These are phyloP conservation scores for Bocquillonia castaneifolia DNA, from an alignment of 441 rosid genomes.

Conservation along the genomic window DNA sequence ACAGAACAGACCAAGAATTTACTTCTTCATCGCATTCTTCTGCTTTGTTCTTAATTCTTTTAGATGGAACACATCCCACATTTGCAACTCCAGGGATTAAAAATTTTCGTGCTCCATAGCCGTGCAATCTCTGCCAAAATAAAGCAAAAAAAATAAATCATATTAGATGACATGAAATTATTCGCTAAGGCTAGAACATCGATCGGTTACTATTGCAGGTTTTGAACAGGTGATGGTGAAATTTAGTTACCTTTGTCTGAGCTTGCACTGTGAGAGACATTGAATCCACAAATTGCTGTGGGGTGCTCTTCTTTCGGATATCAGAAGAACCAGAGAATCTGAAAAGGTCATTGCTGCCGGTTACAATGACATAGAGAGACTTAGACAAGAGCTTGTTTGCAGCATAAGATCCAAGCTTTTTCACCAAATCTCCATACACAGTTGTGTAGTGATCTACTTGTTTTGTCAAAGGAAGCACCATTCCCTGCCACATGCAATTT, in stretches of 20 bases:
- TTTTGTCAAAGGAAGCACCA: slow-evolving; percentile 40
- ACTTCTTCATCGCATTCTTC: slow-evolving; percentile 43
- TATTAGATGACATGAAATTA: not conserved
- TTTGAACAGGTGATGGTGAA: too few relatives aligned
- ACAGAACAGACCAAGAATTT: slow-evolving; percentile 37
- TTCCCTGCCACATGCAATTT: slow-evolving; percentile 25
- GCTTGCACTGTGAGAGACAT: slow-evolving; percentile 47
- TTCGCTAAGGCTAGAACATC: too few relatives aligned
- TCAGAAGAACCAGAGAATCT: slow-evolving; percentile 41
- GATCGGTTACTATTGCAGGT: too few relatives aligned
- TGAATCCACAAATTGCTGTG: slow-evolving; percentile 39
- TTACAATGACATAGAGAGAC: slow-evolving; percentile 45
- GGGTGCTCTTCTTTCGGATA: slow-evolving; percentile 33
- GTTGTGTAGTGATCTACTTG: slow-evolving; percentile 46
- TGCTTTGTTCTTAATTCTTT: slow-evolving; percentile 37
- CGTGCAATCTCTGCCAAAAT: slow-evolving; percentile 47
- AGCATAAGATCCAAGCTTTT: slow-evolving; percentile 32
- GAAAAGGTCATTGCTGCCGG: slow-evolving; percentile 68
- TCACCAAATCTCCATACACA: slow-evolving; percentile 30
- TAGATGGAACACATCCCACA: slow-evolving; percentile 59
- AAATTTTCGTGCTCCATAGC: slow-evolving; percentile 52
- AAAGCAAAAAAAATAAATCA: not conserved
- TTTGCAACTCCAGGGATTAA: slow-evolving; percentile 39
- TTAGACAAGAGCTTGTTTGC: slow-evolving; percentile 39
- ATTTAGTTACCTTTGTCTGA: slow-evolving; percentile 43